These are phyloP conservation scores for Penicillium sp. DNA, from an alignment of 2,329 filamentous ascomycete species.

Conservation along the genomic window DNA sequence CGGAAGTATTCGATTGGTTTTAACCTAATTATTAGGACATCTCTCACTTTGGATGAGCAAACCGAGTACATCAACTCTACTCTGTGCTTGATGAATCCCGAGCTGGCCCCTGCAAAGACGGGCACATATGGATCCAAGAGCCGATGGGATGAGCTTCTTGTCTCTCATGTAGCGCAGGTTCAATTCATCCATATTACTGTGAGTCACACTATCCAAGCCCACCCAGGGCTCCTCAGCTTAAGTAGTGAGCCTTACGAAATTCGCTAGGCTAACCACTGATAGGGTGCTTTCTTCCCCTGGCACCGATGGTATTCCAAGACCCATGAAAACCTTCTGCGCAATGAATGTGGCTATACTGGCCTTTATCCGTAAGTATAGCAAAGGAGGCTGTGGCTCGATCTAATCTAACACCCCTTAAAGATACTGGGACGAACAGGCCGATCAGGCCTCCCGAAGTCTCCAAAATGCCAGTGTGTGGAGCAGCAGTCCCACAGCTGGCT, in stretches of 20 bases:
- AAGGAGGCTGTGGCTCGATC: too few species aligned
- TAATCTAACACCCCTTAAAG: too few species aligned
- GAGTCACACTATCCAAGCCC: not conserved
- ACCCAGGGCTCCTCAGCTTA: too few species aligned
- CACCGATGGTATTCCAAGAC: not conserved
- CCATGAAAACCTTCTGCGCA: not conserved
- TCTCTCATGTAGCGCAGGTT: not conserved
- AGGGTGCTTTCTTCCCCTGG: not conserved
- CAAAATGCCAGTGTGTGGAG: not conserved
- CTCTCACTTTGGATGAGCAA: not conserved
- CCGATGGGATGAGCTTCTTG: not conserved
- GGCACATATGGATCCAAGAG: not conserved
- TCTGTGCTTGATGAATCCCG: not conserved
- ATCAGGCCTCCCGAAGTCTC: not conserved
- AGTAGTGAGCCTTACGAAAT: too few species aligned
- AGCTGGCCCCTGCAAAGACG: not conserved
- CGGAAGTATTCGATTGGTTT: too few species aligned
- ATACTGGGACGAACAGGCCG: not conserved
- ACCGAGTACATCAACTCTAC: not conserved
- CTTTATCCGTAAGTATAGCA: not conserved
- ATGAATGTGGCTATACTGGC: conserved; percentile 2
- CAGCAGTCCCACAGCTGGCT: not conserved
- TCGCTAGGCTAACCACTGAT: too few species aligned
- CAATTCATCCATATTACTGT: not conserved
- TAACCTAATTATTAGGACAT: too few species aligned